A percentile compares a stretch with the other conserved stretches of the same genome.
These are phyloP conservation scores for Blastobotrys peoriensis DNA, from an alignment of 805 yeast genomes.

Conservation along the genomic window DNA sequence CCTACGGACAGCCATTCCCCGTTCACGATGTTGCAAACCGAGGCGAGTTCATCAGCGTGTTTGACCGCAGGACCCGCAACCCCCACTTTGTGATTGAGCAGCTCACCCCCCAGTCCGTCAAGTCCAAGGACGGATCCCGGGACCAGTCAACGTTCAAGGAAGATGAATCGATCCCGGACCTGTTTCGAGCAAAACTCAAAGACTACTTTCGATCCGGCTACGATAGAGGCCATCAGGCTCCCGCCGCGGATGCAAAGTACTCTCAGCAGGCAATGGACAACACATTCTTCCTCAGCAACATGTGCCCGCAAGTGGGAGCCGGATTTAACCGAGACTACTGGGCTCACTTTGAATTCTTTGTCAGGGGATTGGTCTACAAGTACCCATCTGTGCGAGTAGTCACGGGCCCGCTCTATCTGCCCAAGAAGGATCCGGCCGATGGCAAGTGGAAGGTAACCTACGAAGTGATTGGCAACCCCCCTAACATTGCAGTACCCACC, in stretches of 20 bases:
- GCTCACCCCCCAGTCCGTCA: constrained; percentile 65
- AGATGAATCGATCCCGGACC: constrained; percentile 72
- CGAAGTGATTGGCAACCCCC: constrained; percentile 95
- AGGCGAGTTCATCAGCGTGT: constrained; percentile 77
- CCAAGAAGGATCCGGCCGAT: constrained; percentile 61
- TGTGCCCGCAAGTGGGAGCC: constrained; percentile 95
- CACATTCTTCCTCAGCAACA: constrained; percentile 82
- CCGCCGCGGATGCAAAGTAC: constrained; percentile 95
- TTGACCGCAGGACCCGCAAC: constrained; percentile 74
- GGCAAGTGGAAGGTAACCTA: constrained; percentile 81
- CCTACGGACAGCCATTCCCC: constrained; percentile 95
- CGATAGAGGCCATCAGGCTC: constrained; percentile 96
- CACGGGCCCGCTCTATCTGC: constrained; percentile 91
- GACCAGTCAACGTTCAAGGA: constrained; percentile 78
- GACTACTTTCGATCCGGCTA: constrained; percentile 95
- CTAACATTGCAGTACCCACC: constrained; percentile 94
- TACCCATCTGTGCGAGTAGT: constrained; percentile 76
- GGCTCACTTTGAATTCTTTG: constrained; percentile 93
- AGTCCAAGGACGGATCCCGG: constrained; percentile 49
- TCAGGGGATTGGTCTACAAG: constrained; percentile 64
- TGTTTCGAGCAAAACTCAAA: constrained; percentile 66
- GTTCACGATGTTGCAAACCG: constrained; percentile 72
- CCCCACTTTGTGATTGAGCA: constrained; percentile 82
- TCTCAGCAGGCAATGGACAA: constrained; percentile 91
- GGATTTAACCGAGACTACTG: constrained; percentile 97